Base-by-base conservation (phyloP, 345 rosid genomes). In the Hevea brasiliensis region DNA sequence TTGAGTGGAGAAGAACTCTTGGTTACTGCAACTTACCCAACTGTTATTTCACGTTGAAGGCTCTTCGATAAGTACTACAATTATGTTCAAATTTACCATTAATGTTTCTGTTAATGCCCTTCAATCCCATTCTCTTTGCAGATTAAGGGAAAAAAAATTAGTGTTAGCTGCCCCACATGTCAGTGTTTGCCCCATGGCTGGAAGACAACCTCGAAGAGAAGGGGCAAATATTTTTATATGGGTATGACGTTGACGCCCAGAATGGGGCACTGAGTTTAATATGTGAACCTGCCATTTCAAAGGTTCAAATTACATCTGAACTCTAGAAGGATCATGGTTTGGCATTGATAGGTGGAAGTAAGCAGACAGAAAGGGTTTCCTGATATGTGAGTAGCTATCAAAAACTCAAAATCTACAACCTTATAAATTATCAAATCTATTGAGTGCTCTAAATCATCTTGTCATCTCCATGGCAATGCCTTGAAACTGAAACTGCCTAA, bases 161-260 rank as follows among this genome's bases (percentile, higher is more conserved):
- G 58, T 56, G 6, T 70, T 80, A 89, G 97, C 97, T 89, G 81
- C 97, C 97, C 97, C 98, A 94, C 97, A 94, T 90, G 72, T 92
- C 85, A 50, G 85, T 90, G 63, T 84, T 85, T 59, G 89, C 89
- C 26, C 97, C 97, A 21, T 85, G 90, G 80, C 79, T 73, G 66
- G 92, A 77, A 44, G 90, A 85, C 37, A 85, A 70, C 80, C 86
- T 87, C 51, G 92, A 81, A 23, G 92, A 85, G 72, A 79, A 82
- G 53, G 81, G 78, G 0, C 86, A 71, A 57, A 92, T 80, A 77
- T 94, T 95, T 68, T 78, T 79, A 60, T 86, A 90, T 0, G 98
- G 98, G 77, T 76, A 87, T 12, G 89, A 51, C 67, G 53, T 78
- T 26, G 97, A 94, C 74, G 90, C 80, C 82, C 97, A 83, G 85